Evolutionary conservation across 2,329 filamentous ascomycete genomes (phyloP).

Genomic region (Pyricularia grisea): DNA sequence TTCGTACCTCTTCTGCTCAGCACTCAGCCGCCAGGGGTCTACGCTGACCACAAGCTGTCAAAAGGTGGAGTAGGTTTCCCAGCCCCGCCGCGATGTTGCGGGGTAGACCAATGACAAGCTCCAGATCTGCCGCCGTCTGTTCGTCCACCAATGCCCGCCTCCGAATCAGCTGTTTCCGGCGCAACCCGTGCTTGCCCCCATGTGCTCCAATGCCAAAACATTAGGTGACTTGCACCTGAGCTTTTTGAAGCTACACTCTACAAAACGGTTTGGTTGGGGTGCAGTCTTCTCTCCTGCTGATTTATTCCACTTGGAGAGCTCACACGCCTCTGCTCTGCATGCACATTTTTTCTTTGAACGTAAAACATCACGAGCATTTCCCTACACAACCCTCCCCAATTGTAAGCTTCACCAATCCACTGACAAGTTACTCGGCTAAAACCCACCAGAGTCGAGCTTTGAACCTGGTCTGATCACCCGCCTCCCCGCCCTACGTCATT

Average conservation of each 20-base stretch:
- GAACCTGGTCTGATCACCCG: not conserved
- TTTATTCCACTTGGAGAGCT: not conserved
- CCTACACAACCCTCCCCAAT: not conserved
- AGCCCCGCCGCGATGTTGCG: not conserved
- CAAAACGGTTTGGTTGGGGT: not conserved
- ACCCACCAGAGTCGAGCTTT: not conserved
- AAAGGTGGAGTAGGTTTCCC: not conserved
- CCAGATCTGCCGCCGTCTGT: not conserved
- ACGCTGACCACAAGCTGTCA: not conserved
- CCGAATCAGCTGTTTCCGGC: not conserved
- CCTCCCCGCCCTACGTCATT: not conserved
- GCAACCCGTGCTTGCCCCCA: not conserved
- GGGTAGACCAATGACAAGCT: not conserved
- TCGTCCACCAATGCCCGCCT: not conserved
- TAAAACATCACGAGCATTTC: not conserved
- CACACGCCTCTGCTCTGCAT: not conserved
- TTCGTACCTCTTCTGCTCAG: not conserved
- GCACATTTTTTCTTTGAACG: not conserved
- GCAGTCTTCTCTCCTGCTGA: not conserved
- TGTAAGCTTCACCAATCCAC: not conserved
- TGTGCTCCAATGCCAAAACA: not conserved
- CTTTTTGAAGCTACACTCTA: not conserved
- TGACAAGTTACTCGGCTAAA: not conserved
- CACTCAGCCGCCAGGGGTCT: not conserved
- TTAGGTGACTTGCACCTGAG: not conserved